Evolutionary conservation across 805 yeast genomes (phyloP).

Genomic region (Kodamaea fukazawae): DNA sequence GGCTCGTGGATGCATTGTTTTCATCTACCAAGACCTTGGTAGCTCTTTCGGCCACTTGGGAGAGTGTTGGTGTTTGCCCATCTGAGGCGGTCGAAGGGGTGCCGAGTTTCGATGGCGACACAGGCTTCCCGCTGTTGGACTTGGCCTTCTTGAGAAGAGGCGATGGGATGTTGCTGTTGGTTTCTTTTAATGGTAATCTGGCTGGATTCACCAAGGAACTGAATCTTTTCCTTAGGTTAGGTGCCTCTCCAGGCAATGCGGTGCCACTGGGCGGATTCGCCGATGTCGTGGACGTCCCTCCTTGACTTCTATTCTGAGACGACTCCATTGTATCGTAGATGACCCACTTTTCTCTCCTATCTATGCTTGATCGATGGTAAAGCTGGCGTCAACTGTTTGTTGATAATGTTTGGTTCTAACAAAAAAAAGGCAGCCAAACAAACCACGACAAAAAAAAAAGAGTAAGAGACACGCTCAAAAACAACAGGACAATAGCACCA

Average conservation of each 20-base stretch:
- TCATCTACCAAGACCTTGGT: constrained; percentile 1
- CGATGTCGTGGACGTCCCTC: constrained; percentile 5
- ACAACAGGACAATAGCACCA: not conserved
- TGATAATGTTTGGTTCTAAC: too few species aligned
- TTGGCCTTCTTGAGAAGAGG: constrained; percentile 34
- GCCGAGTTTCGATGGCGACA: constrained; percentile 8
- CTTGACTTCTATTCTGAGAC: constrained; percentile 7
- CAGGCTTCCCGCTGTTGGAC: constrained; percentile 13
- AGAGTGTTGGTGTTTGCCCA: not conserved
- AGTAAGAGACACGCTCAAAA: constrained; percentile 3
- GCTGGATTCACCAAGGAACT: constrained; percentile 11
- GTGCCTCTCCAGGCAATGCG: constrained; percentile 5
- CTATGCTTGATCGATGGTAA: too few species aligned
- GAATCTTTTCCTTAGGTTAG: constrained; percentile 11
- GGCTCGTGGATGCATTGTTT: not conserved
- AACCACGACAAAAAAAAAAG: constrained; percentile 3
- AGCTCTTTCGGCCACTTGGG: constrained; percentile 1
- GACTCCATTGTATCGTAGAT: constrained; percentile 7
- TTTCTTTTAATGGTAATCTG: constrained; percentile 39
- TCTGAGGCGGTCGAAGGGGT: not conserved
- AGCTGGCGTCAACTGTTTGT: too few species aligned
- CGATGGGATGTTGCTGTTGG: constrained; percentile 39
- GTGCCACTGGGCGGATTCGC: not conserved
- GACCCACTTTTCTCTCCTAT: not conserved
- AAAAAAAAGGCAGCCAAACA: not conserved